Evolutionary conservation across 1,139 yeast genomes (phyloP).

Genomic region (Lizanozyma gosingica): DNA sequence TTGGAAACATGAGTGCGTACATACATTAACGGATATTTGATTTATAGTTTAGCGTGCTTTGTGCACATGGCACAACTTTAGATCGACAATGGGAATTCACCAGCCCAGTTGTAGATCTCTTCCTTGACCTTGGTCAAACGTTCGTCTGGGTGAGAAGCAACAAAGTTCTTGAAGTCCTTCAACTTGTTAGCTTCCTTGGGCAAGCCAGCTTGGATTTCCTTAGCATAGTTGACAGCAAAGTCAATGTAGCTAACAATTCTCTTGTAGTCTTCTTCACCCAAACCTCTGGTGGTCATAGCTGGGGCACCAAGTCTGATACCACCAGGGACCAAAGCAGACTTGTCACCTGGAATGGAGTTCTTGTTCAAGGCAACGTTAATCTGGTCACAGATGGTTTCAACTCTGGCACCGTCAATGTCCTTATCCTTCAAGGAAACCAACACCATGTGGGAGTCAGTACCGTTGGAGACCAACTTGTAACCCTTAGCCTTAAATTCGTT

Average conservation of each 20-base stretch:
- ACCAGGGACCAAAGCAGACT: conserved; percentile 95
- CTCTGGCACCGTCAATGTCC: conserved; percentile 95
- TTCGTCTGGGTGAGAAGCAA: conserved; percentile 62
- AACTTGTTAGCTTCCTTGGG: conserved; percentile 87
- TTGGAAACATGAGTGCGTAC: no score
- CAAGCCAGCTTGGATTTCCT: conserved; percentile 59
- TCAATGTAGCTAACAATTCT: conserved; percentile 80
- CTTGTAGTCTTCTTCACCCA: conserved; percentile 77
- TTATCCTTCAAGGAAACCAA: conserved; percentile 83
- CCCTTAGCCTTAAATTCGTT: conserved; percentile 60
- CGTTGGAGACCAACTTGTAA: conserved; percentile 80
- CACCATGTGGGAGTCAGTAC: conserved; percentile 96
- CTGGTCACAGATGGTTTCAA: conserved; percentile 89
- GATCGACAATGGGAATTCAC: conserved; percentile 86
- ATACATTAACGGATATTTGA: no score
- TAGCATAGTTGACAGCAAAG: conserved; percentile 72
- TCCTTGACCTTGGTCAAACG: conserved; percentile 53
- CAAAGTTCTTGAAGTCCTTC: conserved; percentile 83
- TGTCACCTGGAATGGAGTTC: conserved; percentile 97
- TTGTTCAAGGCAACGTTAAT: conserved; percentile 94
- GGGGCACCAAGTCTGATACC: conserved; percentile 98
- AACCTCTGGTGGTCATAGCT: conserved; percentile 97
- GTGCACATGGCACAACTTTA: no score
- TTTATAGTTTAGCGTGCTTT: no score
- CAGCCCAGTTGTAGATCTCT: conserved; percentile 88